phyloP scores from a whole-genome alignment of 148 eudicot genomes.

The Hydrangea macrophylla region DNA sequence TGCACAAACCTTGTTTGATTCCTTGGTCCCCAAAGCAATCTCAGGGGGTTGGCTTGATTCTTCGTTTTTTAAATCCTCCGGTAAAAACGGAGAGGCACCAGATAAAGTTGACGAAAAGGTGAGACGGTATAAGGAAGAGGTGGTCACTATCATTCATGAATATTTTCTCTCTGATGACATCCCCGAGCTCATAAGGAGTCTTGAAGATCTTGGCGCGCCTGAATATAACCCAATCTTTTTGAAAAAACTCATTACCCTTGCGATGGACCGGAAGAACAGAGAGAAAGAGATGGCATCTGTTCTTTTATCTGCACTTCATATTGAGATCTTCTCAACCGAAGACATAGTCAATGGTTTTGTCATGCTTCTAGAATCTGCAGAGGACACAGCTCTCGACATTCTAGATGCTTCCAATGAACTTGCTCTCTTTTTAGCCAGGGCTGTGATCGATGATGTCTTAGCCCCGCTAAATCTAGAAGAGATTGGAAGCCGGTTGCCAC shows the following conservation, averaged over 20 bases:
- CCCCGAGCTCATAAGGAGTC: constrained; percentile 83
- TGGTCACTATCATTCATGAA: constrained; percentile 77
- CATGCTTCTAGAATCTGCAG: constrained; percentile 86
- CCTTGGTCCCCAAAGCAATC: constrained; percentile 64
- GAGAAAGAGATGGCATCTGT: constrained; percentile 99
- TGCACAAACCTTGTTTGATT: constrained; percentile 56
- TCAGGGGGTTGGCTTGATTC: constrained; percentile 92
- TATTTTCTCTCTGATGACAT: constrained; percentile 95
- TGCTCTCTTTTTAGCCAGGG: constrained; percentile 80
- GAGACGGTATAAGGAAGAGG: constrained; percentile 67
- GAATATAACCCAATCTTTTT: constrained; percentile 73
- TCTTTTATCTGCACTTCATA: constrained; percentile 81
- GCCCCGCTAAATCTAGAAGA: constrained; percentile 85
- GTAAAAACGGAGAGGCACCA: constrained; percentile 36
- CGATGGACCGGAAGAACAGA: constrained; percentile 91
- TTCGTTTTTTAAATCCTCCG: constrained; percentile 38
- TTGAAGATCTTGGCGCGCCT: constrained; percentile 72
- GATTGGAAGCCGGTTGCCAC: constrained; percentile 51
- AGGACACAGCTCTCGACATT: constrained; percentile 87
- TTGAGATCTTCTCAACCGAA: constrained; percentile 85
- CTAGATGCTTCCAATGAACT: constrained; percentile 88
- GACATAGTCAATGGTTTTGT: constrained; percentile 86
- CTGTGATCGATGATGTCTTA: constrained; percentile 87
- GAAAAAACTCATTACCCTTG: constrained; percentile 82
- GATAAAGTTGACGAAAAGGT: constrained; percentile 52